A percentile compares a stretch with the other conserved stretches of the same genome.
phyloP scores from a whole-genome alignment of 257 asterid species.

The Nicotiana attenuata region DNA sequence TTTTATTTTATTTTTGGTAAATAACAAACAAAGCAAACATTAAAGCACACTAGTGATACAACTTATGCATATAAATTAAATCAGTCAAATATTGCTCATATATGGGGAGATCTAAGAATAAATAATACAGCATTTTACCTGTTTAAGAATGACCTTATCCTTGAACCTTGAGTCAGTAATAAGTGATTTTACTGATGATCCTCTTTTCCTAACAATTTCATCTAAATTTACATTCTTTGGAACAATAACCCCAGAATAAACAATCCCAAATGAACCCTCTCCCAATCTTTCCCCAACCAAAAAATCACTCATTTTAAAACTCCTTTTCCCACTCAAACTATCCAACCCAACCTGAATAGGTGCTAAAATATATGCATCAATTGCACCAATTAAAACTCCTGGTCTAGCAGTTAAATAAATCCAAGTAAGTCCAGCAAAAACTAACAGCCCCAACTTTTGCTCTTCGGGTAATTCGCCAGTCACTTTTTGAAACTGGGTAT shows the following conservation, averaged over 20 bases:
- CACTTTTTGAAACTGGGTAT: constrained; percentile 33
- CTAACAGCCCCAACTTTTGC: constrained; percentile 49
- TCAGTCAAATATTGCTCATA: background rate
- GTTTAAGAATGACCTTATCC: constrained; percentile 85
- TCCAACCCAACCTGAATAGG: constrained; percentile 74
- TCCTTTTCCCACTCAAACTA: constrained; percentile 69
- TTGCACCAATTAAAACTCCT: constrained; percentile 82
- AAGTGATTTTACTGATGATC: constrained; percentile 30
- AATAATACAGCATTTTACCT: constrained; percentile 34
- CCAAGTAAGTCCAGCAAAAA: constrained; percentile 63
- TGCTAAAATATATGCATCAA: constrained; percentile 77
- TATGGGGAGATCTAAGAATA: background rate
- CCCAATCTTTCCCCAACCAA: constrained; percentile 74
- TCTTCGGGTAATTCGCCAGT: constrained; percentile 44
- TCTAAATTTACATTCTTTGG: constrained; percentile 62
- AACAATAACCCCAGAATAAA: constrained; percentile 73
- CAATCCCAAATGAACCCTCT: constrained; percentile 92
- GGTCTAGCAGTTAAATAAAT: constrained; percentile 89
- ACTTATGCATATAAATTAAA: background rate
- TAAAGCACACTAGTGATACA: no score
- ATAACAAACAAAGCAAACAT: no score
- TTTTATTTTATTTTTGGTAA: no score
- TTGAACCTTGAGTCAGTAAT: constrained; percentile 44
- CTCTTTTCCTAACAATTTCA: constrained; percentile 34
- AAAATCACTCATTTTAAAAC: constrained; percentile 63